Conservation (phyloP, 345 rosid species). For the Laguncularia racemosa region DNA sequence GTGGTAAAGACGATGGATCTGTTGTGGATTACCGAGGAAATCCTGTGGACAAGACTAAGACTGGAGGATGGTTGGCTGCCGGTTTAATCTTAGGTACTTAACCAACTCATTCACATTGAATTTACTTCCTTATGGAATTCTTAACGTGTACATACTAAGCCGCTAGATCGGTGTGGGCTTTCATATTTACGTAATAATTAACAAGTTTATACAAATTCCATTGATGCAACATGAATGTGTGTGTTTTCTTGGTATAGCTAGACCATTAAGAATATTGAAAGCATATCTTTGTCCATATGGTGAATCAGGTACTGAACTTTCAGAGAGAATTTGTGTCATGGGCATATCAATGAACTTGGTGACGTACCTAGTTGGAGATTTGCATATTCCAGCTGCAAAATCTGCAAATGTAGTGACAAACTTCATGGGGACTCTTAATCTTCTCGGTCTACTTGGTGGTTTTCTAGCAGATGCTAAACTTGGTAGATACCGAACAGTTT, state of each 20-base stretch:
- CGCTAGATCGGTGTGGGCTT: no score
- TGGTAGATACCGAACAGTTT: constrained; percentile 72
- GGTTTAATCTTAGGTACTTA: constrained; percentile 73
- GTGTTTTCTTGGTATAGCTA: not conserved
- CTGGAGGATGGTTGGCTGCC: constrained; percentile 93
- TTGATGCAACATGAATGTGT: no score
- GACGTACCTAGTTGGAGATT: constrained; percentile 66
- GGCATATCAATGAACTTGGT: constrained; percentile 90
- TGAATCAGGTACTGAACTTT: constrained; percentile 64
- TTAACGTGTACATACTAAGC: no score
- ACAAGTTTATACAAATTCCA: no score
- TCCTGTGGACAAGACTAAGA: constrained; percentile 60
- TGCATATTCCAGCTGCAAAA: constrained; percentile 73
- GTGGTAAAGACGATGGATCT: constrained; percentile 23
- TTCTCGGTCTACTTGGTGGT: constrained; percentile 81
- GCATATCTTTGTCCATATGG: not conserved
- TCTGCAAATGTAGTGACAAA: constrained; percentile 81
- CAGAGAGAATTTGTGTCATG: constrained; percentile 87
- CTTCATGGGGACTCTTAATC: constrained; percentile 89
- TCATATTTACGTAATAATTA: no score
- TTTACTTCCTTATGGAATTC: no score
- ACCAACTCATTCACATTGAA: not conserved
- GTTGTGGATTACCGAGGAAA: constrained; percentile 54
- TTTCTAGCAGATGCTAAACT: constrained; percentile 90
- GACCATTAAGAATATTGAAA: not conserved